These are phyloP conservation scores for Pelagophyceae sp. DNA, from an alignment of 352 stramenopile genomes.

Conservation along the genomic window DNA sequence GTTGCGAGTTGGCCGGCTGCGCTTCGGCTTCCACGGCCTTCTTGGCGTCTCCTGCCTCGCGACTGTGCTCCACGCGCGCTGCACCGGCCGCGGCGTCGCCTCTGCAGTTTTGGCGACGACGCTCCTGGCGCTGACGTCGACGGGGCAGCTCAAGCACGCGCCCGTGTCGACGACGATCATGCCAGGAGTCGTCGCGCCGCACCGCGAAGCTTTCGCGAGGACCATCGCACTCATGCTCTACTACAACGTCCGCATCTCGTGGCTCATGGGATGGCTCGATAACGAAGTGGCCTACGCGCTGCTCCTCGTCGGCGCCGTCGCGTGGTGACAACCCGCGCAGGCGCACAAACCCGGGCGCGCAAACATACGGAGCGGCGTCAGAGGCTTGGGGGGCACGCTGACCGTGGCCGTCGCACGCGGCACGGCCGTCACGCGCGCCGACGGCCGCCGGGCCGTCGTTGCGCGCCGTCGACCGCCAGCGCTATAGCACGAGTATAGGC, in stretches of 20 bases:
- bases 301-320: too few species aligned
- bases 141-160: not conserved
- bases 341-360: too few species aligned
- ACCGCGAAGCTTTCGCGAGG: constrained; percentile 1
- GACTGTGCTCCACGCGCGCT: not conserved
- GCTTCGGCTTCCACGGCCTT: not conserved
- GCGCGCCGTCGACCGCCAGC: too few species aligned
- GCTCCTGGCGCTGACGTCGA: not conserved
- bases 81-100: not conserved
- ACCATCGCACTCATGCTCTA: constrained; percentile 2
- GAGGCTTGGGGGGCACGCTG: too few species aligned
- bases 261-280: not conserved
- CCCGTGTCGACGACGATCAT: not conserved
- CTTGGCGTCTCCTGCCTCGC: not conserved
- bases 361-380: too few species aligned
- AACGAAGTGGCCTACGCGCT: not conserved
- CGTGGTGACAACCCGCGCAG: too few species aligned
- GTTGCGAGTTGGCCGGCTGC: not conserved
- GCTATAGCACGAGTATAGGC: not conserved
- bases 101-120: not conserved
- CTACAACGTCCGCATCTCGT: not conserved
- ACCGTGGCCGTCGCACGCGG: too few species aligned
- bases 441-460: too few species aligned
- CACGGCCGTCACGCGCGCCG: too few species aligned
- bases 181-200: constrained; percentile 7